phyloP scores from a whole-genome alignment of 2,329 filamentous ascomycete genomes.

The Zymoseptoria ardabiliae region DNA sequence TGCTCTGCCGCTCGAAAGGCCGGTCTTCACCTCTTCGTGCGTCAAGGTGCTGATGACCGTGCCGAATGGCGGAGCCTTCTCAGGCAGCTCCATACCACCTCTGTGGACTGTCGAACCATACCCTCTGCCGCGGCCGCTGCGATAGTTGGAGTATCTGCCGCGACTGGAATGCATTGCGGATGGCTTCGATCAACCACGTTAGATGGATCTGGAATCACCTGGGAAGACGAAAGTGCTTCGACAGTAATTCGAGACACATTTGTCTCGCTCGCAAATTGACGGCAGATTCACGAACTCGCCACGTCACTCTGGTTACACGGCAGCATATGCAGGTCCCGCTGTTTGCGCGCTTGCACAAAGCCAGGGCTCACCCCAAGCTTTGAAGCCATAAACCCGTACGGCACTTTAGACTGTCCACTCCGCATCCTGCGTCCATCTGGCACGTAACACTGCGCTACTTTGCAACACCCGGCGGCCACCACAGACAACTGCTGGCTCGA shows the following conservation, averaged over 20 bases:
- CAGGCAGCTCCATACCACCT: background rate
- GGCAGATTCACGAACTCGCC: background rate
- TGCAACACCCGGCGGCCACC: background rate
- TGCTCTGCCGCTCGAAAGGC: background rate
- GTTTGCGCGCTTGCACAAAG: background rate
- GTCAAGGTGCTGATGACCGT: background rate
- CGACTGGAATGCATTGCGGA: background rate
- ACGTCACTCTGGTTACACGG: background rate
- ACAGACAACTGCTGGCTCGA: background rate
- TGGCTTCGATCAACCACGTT: background rate
- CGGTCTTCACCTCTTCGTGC: background rate
- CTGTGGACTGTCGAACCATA: background rate
- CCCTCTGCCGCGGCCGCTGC: background rate
- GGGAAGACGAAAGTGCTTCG: background rate
- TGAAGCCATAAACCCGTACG: background rate
- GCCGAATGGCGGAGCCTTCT: background rate
- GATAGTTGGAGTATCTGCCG: background rate
- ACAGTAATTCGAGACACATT: background rate
- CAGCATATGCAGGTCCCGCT: background rate
- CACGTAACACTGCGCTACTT: background rate
- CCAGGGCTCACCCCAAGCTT: background rate
- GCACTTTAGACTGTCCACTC: background rate
- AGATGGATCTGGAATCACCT: background rate
- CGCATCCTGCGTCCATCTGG: background rate
- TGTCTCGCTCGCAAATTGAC: background rate